Conservation (phyloP, 2,329 filamentous ascomycete species). For the Didymella pomorum region DNA sequence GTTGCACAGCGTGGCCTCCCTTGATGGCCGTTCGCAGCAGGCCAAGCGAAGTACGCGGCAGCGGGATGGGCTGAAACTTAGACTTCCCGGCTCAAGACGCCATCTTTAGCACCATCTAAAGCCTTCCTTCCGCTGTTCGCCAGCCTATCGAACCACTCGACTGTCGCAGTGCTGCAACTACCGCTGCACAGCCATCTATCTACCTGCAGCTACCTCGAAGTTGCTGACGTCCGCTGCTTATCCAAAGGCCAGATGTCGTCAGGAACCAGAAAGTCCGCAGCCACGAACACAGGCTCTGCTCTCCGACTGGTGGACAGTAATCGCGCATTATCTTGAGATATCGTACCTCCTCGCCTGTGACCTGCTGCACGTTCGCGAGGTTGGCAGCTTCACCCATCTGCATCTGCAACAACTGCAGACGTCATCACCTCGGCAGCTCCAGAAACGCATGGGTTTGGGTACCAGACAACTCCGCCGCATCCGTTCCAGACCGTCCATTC, state of each 20-base stretch:
- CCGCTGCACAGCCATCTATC: constrained; percentile 5
- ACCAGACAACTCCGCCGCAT: constrained; percentile 7
- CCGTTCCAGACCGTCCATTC: constrained; percentile 15
- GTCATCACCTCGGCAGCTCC: constrained; percentile 4
- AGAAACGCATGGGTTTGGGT: constrained; percentile 6
- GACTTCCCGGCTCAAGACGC: constrained; percentile 6
- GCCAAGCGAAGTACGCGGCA: constrained; percentile 18
- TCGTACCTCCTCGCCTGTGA: neutral
- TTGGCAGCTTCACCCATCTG: neutral
- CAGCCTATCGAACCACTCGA: constrained; percentile 7
- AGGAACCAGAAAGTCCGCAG: neutral
- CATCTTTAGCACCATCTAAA: constrained; percentile 11
- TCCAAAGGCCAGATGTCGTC: constrained; percentile 15
- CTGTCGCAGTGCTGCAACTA: neutral
- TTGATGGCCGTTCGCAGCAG: constrained; percentile 14
- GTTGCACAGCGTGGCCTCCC: constrained; percentile 14
- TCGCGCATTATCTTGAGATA: constrained; percentile 1
- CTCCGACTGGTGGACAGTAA: constrained; percentile 9
- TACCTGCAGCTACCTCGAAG: constrained; percentile 1
- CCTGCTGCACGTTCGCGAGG: neutral
- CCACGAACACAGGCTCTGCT: neutral
- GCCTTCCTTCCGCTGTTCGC: neutral
- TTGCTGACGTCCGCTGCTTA: constrained; percentile 7
- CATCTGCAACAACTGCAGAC: constrained; percentile 4
- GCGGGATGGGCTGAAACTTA: constrained; percentile 21